Conservation (phyloP, 192 early-diverging fungal species). For the Allomyces macrogynus region DNA sequence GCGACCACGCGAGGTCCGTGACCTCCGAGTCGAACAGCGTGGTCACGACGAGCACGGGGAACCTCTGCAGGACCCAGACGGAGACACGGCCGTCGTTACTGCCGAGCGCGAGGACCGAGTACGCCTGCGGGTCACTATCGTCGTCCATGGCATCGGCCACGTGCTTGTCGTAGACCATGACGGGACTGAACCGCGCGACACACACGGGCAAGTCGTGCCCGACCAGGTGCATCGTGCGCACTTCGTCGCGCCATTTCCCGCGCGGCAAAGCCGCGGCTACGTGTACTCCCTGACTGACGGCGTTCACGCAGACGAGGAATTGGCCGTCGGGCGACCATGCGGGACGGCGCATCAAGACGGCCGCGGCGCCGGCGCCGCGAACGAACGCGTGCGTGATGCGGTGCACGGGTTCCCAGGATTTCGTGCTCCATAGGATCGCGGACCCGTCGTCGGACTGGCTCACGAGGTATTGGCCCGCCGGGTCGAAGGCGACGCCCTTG, state of each 20-base stretch:
- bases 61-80: slow-evolving; percentile 41
- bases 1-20: slow-evolving; percentile 79
- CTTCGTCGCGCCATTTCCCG: slow-evolving; percentile 51
- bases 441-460: slow-evolving; percentile 85
- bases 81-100: slow-evolving; percentile 72
- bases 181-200: slow-evolving; percentile 74
- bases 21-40: slow-evolving; percentile 40
- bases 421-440: slow-evolving; percentile 64
- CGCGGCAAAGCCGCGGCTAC: slow-evolving; percentile 62
- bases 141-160: slow-evolving; percentile 10
- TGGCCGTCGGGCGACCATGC: slow-evolving; percentile 88
- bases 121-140: slow-evolving; percentile 1
- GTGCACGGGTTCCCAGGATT: slow-evolving; percentile 66
- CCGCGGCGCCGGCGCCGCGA: neutral
- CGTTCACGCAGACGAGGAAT: slow-evolving; percentile 76
- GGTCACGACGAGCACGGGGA: neutral
- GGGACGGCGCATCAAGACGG: neutral
- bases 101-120: slow-evolving; percentile 57
- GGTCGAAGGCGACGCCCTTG: slow-evolving; percentile 92
- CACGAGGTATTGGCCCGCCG: slow-evolving; percentile 78
- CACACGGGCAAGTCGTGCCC: slow-evolving; percentile 77
- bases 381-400: slow-evolving; percentile 20
- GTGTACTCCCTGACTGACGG: slow-evolving; percentile 53
- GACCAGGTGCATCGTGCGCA: slow-evolving; percentile 38
- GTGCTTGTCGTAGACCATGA: slow-evolving; percentile 32